Conservation (phyloP, 2,329 filamentous ascomycete genomes). For the Xylariaceae sp. region DNA sequence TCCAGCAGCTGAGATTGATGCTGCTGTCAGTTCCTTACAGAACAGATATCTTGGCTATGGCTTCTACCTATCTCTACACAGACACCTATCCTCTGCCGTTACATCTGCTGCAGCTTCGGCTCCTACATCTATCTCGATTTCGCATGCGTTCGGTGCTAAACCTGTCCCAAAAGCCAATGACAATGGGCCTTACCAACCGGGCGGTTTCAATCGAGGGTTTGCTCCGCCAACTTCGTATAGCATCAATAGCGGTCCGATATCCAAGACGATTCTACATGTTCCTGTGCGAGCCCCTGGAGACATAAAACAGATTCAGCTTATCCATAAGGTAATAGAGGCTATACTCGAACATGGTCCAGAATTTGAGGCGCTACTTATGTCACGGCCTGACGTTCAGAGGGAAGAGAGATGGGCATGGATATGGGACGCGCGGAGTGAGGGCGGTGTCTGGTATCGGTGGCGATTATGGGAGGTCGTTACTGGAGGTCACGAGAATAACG, state of each 20-base stretch:
- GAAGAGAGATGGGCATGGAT: constrained; percentile 94
- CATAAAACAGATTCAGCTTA: constrained; percentile 71
- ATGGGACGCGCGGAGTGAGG: constrained; percentile 75
- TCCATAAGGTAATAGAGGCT: constrained; percentile 81
- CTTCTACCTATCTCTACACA: constrained; percentile 72
- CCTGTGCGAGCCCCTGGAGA: constrained; percentile 72
- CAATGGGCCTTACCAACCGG: constrained; percentile 37
- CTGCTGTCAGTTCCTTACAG: constrained; percentile 69
- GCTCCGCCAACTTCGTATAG: constrained; percentile 71
- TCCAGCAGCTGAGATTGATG: constrained; percentile 76
- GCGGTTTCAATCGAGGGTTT: constrained; percentile 55
- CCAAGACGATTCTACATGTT: constrained; percentile 53
- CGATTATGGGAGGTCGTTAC: constrained; percentile 83
- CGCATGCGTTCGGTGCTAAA: constrained; percentile 75
- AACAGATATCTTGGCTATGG: constrained; percentile 82
- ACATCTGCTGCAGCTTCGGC: constrained; percentile 39
- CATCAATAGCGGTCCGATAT: constrained; percentile 38
- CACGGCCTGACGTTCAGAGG: constrained; percentile 70
- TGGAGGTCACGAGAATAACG: constrained; percentile 44
- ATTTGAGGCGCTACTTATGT: constrained; percentile 91
- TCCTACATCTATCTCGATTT: constrained; percentile 42
- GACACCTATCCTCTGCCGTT: constrained; percentile 77
- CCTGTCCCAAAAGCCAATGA: constrained; percentile 44
- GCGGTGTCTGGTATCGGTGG: constrained; percentile 89
- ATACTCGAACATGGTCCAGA: constrained; percentile 75